phyloP scores from a whole-genome alignment of 768 basidiomycete species.

The Lentinula edodes region DNA sequence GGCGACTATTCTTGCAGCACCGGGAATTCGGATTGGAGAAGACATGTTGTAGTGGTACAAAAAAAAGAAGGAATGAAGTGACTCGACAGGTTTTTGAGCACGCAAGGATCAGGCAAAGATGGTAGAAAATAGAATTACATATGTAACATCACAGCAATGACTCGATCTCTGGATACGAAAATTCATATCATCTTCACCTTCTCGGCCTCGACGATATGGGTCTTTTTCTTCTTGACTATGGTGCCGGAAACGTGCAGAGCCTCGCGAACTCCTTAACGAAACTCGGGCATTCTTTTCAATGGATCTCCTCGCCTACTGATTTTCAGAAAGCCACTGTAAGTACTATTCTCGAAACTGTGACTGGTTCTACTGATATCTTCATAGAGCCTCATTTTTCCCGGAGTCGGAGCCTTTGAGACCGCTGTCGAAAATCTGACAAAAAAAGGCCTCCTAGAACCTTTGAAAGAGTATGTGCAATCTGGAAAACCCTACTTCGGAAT shows the following conservation, averaged over 20 bases:
- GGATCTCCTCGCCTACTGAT: slow-evolving; percentile 79
- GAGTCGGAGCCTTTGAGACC: slow-evolving; percentile 89
- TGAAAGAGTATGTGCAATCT: slow-evolving; percentile 76
- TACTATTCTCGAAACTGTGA: slow-evolving; percentile 13
- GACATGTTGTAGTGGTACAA: slow-evolving; percentile 31
- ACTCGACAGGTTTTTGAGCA: background rate
- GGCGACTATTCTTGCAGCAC: slow-evolving; percentile 27
- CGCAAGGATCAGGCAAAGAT: background rate
- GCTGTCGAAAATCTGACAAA: slow-evolving; percentile 73
- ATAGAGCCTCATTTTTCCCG: slow-evolving; percentile 94
- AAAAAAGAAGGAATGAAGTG: background rate
- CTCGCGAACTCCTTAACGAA: slow-evolving; percentile 86
- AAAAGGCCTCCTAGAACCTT: slow-evolving; percentile 73
- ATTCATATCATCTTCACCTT: background rate
- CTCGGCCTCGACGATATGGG: slow-evolving; percentile 26
- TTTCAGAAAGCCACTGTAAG: slow-evolving; percentile 87
- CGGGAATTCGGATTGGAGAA: slow-evolving; percentile 41
- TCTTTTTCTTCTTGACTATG: slow-evolving; percentile 93
- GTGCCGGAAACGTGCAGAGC: slow-evolving; percentile 91
- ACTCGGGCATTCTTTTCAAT: slow-evolving; percentile 83
- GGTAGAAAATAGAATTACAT: background rate
- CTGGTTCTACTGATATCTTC: slow-evolving; percentile 8
- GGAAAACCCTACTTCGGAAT: slow-evolving; percentile 96
- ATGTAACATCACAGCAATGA: background rate
- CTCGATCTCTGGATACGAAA: background rate